These are phyloP conservation scores for Acanthamoeba divionensis DNA, from an alignment of 208 protist genomes.

Conservation along the genomic window DNA sequence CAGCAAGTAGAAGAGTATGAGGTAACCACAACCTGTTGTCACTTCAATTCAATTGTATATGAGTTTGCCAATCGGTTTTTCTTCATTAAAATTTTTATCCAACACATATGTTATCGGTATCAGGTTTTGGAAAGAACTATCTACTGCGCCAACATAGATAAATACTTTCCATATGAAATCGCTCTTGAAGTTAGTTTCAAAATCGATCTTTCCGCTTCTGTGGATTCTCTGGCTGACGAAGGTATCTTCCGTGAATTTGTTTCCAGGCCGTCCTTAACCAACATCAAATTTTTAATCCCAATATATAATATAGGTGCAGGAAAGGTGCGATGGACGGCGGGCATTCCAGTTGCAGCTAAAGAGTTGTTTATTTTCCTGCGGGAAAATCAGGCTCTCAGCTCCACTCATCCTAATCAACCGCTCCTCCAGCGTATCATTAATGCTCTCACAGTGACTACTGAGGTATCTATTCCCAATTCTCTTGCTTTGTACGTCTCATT, in stretches of 20 bases:
- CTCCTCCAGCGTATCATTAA: conserved; percentile 13
- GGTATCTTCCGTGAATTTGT: background rate
- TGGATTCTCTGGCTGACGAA: background rate
- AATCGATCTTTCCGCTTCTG: background rate
- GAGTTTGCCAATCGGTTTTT: too few relatives aligned
- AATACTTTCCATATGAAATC: background rate
- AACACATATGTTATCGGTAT: background rate
- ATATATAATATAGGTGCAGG: background rate
- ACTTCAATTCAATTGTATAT: background rate
- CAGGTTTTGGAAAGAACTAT: background rate
- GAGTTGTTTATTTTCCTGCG: conserved; percentile 5
- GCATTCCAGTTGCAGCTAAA: background rate
- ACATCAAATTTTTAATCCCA: background rate
- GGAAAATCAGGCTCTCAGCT: background rate
- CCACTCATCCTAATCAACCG: background rate
- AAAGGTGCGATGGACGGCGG: background rate
- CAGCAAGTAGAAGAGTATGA: background rate
- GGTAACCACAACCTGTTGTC: background rate
- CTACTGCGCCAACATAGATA: background rate
- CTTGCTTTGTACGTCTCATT: background rate
- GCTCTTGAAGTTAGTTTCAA: background rate
- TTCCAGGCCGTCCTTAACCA: background rate
- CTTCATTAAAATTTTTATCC: background rate
- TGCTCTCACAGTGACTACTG: background rate
- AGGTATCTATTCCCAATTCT: background rate